phyloP scores from a whole-genome alignment of 1,284 basidiomycete species.

The Quambalaria eucalypti region DNA sequence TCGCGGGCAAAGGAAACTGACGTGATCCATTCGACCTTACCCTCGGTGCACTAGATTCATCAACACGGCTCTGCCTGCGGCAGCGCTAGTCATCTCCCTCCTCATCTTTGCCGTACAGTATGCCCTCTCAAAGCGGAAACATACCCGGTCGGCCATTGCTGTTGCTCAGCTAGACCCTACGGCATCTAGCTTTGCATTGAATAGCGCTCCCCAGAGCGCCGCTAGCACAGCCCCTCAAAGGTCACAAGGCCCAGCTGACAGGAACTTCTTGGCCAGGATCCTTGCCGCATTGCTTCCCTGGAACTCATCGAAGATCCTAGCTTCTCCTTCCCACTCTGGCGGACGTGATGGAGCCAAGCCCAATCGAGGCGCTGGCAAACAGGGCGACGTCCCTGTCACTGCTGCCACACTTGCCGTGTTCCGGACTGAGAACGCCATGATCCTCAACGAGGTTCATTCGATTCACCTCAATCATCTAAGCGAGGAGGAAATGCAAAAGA shows the following conservation, averaged over 20 bases:
- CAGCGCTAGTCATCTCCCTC: conserved; percentile 15
- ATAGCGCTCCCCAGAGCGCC: too few species aligned
- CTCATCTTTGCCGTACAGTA: conserved; percentile 15
- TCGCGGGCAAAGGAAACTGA: too few species aligned
- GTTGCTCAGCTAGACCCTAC: conserved; percentile 28
- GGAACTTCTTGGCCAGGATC: conserved; percentile 8
- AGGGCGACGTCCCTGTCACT: conserved; percentile 5
- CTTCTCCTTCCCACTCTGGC: conserved; percentile 10
- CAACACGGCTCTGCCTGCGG: conserved; percentile 19
- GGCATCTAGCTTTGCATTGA: conserved; percentile 19
- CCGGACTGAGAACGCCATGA: conserved; percentile 42
- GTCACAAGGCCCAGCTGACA: not conserved
- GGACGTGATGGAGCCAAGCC: not conserved
- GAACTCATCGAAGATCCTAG: conserved; percentile 24
- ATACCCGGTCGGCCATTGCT: conserved; percentile 16
- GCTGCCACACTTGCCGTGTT: conserved; percentile 32
- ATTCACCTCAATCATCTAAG: conserved; percentile 14
- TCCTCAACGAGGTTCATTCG: conserved; percentile 40
- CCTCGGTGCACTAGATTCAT: conserved; percentile 9
- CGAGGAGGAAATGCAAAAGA: conserved; percentile 3
- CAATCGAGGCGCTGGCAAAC: not conserved
- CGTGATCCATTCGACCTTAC: too few species aligned
- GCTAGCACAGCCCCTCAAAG: too few species aligned
- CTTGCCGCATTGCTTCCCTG: conserved; percentile 21
- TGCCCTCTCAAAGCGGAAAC: conserved; percentile 10